Base-by-base conservation (phyloP, 768 basidiomycete species). In the Cystobasidium tubakii region DNA sequence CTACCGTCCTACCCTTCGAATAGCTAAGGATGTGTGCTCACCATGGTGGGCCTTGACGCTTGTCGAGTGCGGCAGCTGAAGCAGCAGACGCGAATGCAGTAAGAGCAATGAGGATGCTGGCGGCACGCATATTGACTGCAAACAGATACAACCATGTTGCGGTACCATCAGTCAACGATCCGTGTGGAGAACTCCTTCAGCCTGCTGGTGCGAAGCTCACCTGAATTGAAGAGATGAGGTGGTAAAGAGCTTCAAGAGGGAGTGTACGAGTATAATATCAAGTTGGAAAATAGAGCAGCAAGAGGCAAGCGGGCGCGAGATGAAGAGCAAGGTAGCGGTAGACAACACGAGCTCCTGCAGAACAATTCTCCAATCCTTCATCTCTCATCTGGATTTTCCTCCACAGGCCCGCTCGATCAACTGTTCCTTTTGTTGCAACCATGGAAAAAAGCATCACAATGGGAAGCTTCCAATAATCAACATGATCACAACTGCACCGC, bases 11-110 rank as follows among this genome's bases (percentile, higher is more conserved):
- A n/a, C n/a, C n/a, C n/a, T n/a, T n/a, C n/a, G n/a, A n/a, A n/a
- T n/a, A n/a, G n/a, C n/a, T n/a, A n/a, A n/a, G n/a, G n/a, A n/a
- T n/a, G 62, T 31, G 10, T 27, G 29, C 63, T 46, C 36, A 65
- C 63, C 63, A 65, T 27, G 63, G 9, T n/a, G 63, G 63, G 39
- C 36, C 25, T 46, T 65, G 63, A 46, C 63, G 63, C 23, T 27
- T 36, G 27, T 34, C 10, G 6, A 65, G 63, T 15, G 15, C 43
- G 15, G 63, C 63, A 42, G 63, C 63, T 21, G 63, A 36, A 46
- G 43, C 63, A 17, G 63, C 63, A 17, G 63, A 10, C 6, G 63
- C 39, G 33, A 65, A 46, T 31, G 63, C 63, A 43, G 63, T 4
- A 33, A 34, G 31, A 29, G 57, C 33, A 17, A 43, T 17, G 39